Base-by-base conservation (phyloP, 352 stramenopile genomes). In the Phytophthora capsici region DNA sequence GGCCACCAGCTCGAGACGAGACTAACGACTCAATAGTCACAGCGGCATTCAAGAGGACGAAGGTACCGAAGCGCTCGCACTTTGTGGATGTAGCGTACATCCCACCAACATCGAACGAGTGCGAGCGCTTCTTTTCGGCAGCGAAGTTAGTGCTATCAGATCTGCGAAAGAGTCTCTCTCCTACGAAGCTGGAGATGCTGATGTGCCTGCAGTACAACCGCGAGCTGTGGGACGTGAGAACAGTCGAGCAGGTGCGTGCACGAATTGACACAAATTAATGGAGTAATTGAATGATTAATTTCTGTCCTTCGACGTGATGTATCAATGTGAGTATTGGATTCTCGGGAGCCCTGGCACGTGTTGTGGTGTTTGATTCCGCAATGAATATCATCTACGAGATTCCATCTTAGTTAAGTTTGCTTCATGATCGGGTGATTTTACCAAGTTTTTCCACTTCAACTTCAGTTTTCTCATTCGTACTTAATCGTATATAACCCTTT, bases 391-490 rank as follows among this genome's bases (percentile, higher is more conserved):
- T n/a, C n/a, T n/a, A n/a, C n/a, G n/a, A n/a, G n/a, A n/a, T n/a
- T n/a, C n/a, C n/a, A n/a, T n/a, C n/a, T n/a, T n/a, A n/a, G n/a
- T n/a, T n/a, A n/a, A n/a, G n/a, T n/a, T n/a, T n/a, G n/a, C n/a
- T n/a, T n/a, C n/a, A n/a, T n/a, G n/a, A n/a, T n/a, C n/a, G n/a
- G n/a, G n/a, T n/a, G n/a, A n/a, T 34, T 14, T 34, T 34, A 34
- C 28, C 8, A 34, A n/a, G n/a, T n/a, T n/a, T 34, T 34, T 34
- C 28, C 28, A 54, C 47, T 54, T 54, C 47, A 54, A 54, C 47
- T 54, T 54, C 43, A 30, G 17, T 19, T 14, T 10, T 48, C n/a
- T 38, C 10, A 6, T 51, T 52, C 53, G 53, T 52, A 60, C 53
- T 28, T 60, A 60, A 52, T 2, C 28, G 53, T 2, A 56, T 1